These are phyloP conservation scores for Colletotrichum sp. DNA, from an alignment of 2,329 filamentous ascomycete genomes.

Conservation along the genomic window DNA sequence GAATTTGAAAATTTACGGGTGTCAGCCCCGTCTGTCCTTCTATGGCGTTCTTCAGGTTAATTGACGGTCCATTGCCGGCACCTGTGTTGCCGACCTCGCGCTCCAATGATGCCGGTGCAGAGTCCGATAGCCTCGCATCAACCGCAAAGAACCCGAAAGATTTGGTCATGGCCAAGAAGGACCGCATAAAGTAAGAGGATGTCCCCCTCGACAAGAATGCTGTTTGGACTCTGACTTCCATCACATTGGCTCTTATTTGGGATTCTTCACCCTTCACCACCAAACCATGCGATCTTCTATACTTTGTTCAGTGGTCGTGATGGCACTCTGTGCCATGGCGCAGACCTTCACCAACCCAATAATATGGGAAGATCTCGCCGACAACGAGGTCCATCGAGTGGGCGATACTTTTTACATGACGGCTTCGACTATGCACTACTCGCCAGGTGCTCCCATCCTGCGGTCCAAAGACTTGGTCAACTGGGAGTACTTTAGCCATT, in stretches of 20 bases:
- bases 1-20: background rate
- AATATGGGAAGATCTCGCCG: constrained; percentile 55
- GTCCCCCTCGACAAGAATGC: rapidly evolving
- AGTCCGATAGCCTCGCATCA: background rate
- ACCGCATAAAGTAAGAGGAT: background rate
- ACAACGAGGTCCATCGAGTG: constrained; percentile 51
- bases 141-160: background rate
- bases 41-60: background rate
- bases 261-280: rapidly evolving
- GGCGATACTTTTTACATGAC: constrained; percentile 46
- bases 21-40: background rate
- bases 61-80: background rate
- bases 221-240: background rate
- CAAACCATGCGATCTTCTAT: rapidly evolving
- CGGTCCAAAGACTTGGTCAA: constrained; percentile 54
- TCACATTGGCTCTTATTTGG: background rate
- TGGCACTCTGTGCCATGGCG: background rate
- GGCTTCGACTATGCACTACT: constrained; percentile 54
- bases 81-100: background rate
- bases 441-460: constrained; percentile 53
- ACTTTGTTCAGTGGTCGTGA: background rate
- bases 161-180: too few relatives aligned
- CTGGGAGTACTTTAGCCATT: constrained; percentile 41
- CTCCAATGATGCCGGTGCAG: background rate
- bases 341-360: constrained; percentile 47